Evolutionary conservation across 2,329 filamentous ascomycete genomes (phyloP), one percentile per base, ranked within the genome.

Genomic region (Talaromyces sp.): DNA sequence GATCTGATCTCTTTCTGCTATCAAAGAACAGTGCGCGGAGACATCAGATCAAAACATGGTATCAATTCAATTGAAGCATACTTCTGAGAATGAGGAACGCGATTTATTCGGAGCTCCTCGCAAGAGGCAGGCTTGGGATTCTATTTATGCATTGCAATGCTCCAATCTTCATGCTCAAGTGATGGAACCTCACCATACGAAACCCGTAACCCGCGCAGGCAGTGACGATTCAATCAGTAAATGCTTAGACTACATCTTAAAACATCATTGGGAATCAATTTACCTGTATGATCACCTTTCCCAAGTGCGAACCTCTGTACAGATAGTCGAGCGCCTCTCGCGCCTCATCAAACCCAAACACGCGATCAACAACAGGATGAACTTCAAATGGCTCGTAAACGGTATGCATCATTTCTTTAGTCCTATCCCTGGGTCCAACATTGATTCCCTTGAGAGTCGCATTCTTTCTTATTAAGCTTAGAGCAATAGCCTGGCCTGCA

Each of bases 361-460:
- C 76, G 69, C 81, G 83, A 66, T 86, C 83, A 6, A 86, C 79
- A 7, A 86, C 73, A 0, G 76, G 76, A 11, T 67, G 70, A 23
- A 77, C 69, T 57, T 69, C 64, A 25, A 75, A 71, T 54, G 63
- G 63, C 61, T 76, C 75, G 66, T 76, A 77, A 33, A 52, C 48
- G 5, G 48, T 21, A n/a, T 33, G 18, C 5, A 74, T 58, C 73
- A 77, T 73, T 61, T 77, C 75, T 65, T 78, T 74, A 35, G 77
- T 82, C 46, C 81, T 76, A 65, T 85, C 83, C 64, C 79, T 80
- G 0, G 87, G 85, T 0, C 87, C 87, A 70, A 88, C 88, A 33
- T 88, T 69, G 7, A 89, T 82, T 0, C 87, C 82, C 70, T 83
- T 84, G 7, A 85, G 69, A 1, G 81, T 84, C 0, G 83, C 80